Conservation (phyloP, 2,329 filamentous ascomycete species). For the Periconia sp. region DNA sequence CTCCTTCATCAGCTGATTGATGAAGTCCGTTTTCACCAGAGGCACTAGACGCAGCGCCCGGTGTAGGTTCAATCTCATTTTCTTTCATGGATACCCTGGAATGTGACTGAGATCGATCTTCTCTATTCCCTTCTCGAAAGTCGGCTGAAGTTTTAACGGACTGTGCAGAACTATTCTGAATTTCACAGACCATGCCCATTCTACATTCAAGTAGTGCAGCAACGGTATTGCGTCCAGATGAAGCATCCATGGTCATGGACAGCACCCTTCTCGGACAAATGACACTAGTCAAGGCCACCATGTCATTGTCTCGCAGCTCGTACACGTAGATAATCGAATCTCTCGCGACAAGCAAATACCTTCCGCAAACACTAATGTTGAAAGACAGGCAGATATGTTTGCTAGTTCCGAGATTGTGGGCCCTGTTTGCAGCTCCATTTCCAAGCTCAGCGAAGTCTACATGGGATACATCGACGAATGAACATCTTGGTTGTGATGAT, state of each 20-base stretch:
- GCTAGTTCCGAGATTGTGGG: conserved; percentile 2
- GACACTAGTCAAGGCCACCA: conserved; percentile 55
- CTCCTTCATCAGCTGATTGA: conserved; percentile 2
- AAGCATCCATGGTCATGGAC: conserved; percentile 65
- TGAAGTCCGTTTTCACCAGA: conserved; percentile 1
- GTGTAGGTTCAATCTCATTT: conserved; percentile 8
- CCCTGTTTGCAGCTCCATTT: conserved; percentile 16
- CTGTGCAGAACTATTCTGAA: conserved; percentile 14
- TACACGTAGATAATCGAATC: conserved; percentile 61
- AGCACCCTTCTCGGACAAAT: conserved; percentile 60
- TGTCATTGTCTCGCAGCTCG: conserved; percentile 40
- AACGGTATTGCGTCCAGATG: conserved; percentile 56
- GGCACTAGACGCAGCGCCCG: conserved; percentile 2
- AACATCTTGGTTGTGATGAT: conserved; percentile 3
- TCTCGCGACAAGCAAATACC: conserved; percentile 59
- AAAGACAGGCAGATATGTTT: conserved; percentile 44
- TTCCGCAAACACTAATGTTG: conserved; percentile 60
- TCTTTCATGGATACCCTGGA: conserved; percentile 11
- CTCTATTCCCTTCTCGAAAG: conserved; percentile 11
- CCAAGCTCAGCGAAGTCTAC: conserved; percentile 42
- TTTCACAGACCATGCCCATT: conserved; percentile 62
- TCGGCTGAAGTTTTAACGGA: conserved; percentile 10
- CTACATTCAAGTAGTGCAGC: conserved; percentile 63
- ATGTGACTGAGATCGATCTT: conserved; percentile 7
- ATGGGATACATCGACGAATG: conserved; percentile 12